These are phyloP conservation scores for Zygoascus flipseniorum DNA, from an alignment of 805 yeast genomes.

Conservation along the genomic window DNA sequence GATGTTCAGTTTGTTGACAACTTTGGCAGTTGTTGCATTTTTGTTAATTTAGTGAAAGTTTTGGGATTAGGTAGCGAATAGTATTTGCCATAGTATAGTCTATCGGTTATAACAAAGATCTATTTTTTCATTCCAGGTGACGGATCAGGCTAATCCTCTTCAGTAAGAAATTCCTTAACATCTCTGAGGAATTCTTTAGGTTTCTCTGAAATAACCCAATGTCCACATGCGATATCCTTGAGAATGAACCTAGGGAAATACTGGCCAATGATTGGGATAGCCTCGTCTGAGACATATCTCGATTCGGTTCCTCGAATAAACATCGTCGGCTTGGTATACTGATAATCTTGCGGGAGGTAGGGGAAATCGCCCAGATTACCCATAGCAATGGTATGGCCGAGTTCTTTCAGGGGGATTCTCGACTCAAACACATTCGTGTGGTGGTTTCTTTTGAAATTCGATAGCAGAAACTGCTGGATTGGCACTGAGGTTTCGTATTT, in stretches of 20 bases:
- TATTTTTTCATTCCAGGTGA: too few relatives aligned
- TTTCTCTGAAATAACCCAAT: conserved; percentile 84
- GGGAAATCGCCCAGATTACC: conserved; percentile 74
- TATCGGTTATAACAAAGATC: too few relatives aligned
- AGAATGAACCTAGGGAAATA: conserved; percentile 74
- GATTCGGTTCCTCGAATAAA: conserved; percentile 76
- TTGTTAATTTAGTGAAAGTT: too few relatives aligned
- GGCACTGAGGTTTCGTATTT: conserved; percentile 51
- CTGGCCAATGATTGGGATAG: conserved; percentile 50
- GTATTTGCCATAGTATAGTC: too few relatives aligned
- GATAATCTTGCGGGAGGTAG: conserved; percentile 41
- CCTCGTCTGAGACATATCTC: conserved; percentile 31
- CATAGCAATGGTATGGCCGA: conserved; percentile 46
- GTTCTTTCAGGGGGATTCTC: conserved; percentile 62
- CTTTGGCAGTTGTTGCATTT: neutral
- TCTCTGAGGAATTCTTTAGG: conserved; percentile 64
- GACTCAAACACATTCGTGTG: conserved; percentile 33
- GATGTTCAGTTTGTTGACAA: neutral
- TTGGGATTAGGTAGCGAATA: too few relatives aligned
- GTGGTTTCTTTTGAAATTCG: conserved; percentile 49
- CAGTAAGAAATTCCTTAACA: conserved; percentile 44
- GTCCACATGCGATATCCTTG: conserved; percentile 75
- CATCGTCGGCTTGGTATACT: conserved; percentile 65
- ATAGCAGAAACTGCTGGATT: conserved; percentile 68
- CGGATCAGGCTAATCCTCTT: neutral